Conservation (phyloP, 176 grass and related monocot genomes). For the Aegilops bicornis region DNA sequence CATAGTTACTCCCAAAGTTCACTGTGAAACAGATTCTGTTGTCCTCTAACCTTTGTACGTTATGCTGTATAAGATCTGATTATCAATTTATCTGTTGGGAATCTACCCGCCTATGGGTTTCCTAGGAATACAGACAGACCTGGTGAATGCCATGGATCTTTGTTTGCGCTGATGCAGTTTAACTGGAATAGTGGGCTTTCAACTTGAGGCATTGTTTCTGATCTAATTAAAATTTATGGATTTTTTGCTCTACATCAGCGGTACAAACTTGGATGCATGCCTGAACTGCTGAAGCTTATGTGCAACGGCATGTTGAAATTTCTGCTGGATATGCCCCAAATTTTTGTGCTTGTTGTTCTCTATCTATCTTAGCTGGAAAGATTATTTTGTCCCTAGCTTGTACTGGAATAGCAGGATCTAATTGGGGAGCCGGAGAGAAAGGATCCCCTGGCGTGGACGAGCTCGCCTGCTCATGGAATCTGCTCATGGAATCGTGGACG, state of each 20-base stretch:
- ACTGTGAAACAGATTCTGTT: neutral
- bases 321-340: neutral
- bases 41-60: neutral
- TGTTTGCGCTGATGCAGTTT: neutral
- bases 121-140: neutral
- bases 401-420: neutral
- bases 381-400: neutral
- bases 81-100: neutral
- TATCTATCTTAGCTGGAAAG: neutral
- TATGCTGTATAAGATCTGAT: slow-evolving; percentile 21
- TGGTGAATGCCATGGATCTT: slow-evolving; percentile 11
- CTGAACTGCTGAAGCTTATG: neutral
- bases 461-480: no score
- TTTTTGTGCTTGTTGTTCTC: neutral
- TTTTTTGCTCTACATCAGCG: neutral
- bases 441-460: no score
- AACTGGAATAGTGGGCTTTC: neutral
- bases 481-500: no score
- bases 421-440: no score
- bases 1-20: neutral
- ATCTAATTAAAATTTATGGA: neutral
- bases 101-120: neutral
- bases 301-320: neutral
- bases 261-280: neutral
- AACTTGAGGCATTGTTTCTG: neutral